phyloP scores from a whole-genome alignment of 768 basidiomycete species.

The Mycena capillaripes region DNA sequence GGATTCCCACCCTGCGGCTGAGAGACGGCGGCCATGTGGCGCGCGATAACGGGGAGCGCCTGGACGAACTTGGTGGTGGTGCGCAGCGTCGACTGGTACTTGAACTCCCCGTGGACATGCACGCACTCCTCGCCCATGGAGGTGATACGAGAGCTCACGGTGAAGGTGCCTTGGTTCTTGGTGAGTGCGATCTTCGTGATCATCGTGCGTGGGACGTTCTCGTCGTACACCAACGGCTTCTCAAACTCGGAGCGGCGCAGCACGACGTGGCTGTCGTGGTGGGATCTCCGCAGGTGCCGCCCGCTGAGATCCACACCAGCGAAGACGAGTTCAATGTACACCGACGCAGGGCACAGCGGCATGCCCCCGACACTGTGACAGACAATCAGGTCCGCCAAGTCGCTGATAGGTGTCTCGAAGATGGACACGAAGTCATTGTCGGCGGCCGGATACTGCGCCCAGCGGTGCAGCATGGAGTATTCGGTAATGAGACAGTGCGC shows the following conservation, averaged over 20 bases:
- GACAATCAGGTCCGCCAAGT: slow-evolving; percentile 59
- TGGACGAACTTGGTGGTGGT: slow-evolving; percentile 54
- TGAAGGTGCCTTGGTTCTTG: slow-evolving; percentile 58
- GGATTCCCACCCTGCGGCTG: slow-evolving; percentile 39
- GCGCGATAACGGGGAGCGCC: slow-evolving; percentile 50
- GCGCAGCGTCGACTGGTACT: slow-evolving; percentile 48
- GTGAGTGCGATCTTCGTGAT: slow-evolving; percentile 55
- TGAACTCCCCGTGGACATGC: slow-evolving; percentile 64
- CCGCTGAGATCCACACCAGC: slow-evolving; percentile 58
- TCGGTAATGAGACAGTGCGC: slow-evolving; percentile 31
- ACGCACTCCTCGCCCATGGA: slow-evolving; percentile 49
- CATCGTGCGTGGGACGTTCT: slow-evolving; percentile 49
- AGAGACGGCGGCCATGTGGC: slow-evolving; percentile 47
- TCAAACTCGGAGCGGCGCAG: slow-evolving; percentile 62
- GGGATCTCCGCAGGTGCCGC: slow-evolving; percentile 43
- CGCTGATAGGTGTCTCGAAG: slow-evolving; percentile 67
- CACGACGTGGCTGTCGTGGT: slow-evolving; percentile 51
- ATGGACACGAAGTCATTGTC: slow-evolving; percentile 55
- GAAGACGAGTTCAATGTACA: slow-evolving; percentile 71
- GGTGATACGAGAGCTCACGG: slow-evolving; percentile 56
- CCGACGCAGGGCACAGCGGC: slow-evolving; percentile 75
- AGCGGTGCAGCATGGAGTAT: slow-evolving; percentile 55
- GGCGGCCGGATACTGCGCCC: slow-evolving; percentile 57
- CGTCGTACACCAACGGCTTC: slow-evolving; percentile 66
- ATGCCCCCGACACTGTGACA: slow-evolving; percentile 72